These are phyloP conservation scores for Akanthomyces lecanii DNA, from an alignment of 2,329 filamentous ascomycete genomes.

Conservation along the genomic window DNA sequence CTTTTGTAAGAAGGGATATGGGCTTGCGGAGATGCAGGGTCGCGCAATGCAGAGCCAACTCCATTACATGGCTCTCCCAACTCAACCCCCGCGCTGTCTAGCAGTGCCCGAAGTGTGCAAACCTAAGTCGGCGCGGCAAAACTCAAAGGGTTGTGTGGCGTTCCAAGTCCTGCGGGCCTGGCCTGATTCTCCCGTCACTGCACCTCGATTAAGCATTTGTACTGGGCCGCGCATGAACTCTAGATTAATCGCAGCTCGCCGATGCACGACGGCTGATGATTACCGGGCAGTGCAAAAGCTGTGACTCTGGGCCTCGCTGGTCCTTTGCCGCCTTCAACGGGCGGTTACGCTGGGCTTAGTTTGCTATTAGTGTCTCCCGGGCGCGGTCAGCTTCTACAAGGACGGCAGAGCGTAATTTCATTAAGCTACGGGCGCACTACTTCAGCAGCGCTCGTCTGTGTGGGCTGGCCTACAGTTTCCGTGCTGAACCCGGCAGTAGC, in stretches of 20 bases:
- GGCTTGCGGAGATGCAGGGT: not conserved
- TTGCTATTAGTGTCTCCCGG: too few relatives aligned
- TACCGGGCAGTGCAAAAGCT: too few relatives aligned
- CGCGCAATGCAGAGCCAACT: not conserved
- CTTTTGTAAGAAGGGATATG: not conserved
- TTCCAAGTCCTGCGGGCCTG: not conserved
- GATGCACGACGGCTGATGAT: not conserved
- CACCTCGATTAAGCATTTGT: not conserved
- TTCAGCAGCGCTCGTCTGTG: not conserved
- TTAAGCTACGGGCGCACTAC: not conserved
- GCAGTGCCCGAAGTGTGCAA: not conserved
- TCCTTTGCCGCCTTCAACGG: too few relatives aligned
- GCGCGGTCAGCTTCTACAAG: too few relatives aligned
- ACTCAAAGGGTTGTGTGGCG: not conserved
- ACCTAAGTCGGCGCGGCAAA: not conserved
- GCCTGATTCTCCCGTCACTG: slow-evolving; percentile 5
- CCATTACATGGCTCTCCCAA: not conserved
- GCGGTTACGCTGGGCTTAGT: too few relatives aligned
- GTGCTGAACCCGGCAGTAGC: not conserved
- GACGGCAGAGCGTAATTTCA: too few relatives aligned
- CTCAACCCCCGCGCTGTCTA: not conserved
- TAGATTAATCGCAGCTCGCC: not conserved
- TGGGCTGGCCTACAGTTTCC: slow-evolving; percentile 1
- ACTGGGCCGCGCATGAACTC: not conserved
- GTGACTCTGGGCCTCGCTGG: too few relatives aligned